Percentiles rank a stretch among this genome's conserved stretches.
These are phyloP conservation scores for Trichophyton schoenleinii DNA, from an alignment of 2,329 filamentous ascomycete genomes.

Conservation along the genomic window DNA sequence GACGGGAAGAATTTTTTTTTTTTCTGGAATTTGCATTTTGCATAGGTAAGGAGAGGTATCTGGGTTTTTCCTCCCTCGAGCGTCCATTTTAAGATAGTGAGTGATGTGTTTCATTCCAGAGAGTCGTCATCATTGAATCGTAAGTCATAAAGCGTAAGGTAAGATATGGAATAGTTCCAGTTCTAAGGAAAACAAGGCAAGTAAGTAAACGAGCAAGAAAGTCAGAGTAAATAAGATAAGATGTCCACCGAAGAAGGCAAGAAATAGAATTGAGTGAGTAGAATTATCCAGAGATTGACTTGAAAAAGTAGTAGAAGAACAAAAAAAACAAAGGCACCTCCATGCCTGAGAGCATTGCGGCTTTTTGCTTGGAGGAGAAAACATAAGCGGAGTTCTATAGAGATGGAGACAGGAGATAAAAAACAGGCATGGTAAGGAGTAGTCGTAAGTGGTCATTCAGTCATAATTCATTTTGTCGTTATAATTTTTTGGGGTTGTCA, in stretches of 20 bases:
- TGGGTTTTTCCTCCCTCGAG: background rate
- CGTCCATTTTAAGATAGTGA: background rate
- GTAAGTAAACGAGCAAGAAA: background rate
- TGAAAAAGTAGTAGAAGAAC: background rate
- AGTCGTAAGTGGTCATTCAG: background rate
- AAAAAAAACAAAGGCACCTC: background rate
- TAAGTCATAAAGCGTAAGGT: background rate
- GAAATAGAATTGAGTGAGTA: background rate
- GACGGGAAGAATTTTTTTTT: no score
- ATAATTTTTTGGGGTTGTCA: background rate
- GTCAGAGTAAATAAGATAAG: background rate
- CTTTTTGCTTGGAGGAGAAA: background rate
- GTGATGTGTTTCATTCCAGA: background rate
- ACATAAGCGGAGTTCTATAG: background rate
- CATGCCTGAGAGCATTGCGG: background rate
- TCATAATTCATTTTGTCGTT: background rate
- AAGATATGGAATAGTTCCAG: background rate
- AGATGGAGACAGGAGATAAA: background rate
- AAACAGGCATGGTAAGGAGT: background rate
- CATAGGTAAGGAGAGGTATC: background rate
- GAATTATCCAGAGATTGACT: background rate
- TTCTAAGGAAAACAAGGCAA: background rate
- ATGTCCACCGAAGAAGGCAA: background rate
- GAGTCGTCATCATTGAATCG: conserved; percentile 1
- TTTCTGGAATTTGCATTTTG: background rate